phyloP scores from a whole-genome alignment of 2,329 filamentous ascomycete species.

The Monilinia aucupariae region DNA sequence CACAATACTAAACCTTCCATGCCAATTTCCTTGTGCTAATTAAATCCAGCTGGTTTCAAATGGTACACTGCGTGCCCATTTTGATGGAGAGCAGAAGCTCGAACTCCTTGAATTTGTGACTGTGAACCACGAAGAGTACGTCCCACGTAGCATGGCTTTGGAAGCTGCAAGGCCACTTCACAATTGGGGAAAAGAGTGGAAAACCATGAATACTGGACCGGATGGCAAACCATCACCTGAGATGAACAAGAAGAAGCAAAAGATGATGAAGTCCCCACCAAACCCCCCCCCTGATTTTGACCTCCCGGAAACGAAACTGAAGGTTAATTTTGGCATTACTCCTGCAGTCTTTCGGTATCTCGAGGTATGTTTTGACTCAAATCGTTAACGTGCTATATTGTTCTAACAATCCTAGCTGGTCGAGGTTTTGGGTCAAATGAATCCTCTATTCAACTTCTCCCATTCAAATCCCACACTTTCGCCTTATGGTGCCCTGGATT shows the following conservation, averaged over 20 bases:
- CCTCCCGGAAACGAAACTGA: constrained; percentile 54
- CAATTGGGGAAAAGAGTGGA: constrained; percentile 62
- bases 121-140: constrained; percentile 71
- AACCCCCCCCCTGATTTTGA: constrained; percentile 55
- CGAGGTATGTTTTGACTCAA: constrained; percentile 42
- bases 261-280: constrained; percentile 54
- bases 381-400: no score
- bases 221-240: constrained; percentile 58
- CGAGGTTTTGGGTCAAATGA: constrained; percentile 63
- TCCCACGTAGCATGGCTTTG: constrained; percentile 63
- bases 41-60: constrained; percentile 60
- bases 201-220: constrained; percentile 47
- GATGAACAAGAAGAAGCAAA: constrained; percentile 62
- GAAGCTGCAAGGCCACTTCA: constrained; percentile 57
- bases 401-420: constrained; percentile 42
- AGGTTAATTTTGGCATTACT: constrained; percentile 53
- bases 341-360: constrained; percentile 58
- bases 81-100: constrained; percentile 73
- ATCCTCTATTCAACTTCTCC: constrained; percentile 54
- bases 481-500: constrained; percentile 55
- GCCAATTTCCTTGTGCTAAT: constrained; percentile 29
- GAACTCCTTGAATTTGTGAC: constrained; percentile 81
- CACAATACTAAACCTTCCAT: neutral
- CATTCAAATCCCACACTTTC: constrained; percentile 49
- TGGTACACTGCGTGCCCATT: constrained; percentile 73